Base-by-base conservation (phyloP, 2,329 filamentous ascomycete genomes). In the Cyphellophora attinorum region DNA sequence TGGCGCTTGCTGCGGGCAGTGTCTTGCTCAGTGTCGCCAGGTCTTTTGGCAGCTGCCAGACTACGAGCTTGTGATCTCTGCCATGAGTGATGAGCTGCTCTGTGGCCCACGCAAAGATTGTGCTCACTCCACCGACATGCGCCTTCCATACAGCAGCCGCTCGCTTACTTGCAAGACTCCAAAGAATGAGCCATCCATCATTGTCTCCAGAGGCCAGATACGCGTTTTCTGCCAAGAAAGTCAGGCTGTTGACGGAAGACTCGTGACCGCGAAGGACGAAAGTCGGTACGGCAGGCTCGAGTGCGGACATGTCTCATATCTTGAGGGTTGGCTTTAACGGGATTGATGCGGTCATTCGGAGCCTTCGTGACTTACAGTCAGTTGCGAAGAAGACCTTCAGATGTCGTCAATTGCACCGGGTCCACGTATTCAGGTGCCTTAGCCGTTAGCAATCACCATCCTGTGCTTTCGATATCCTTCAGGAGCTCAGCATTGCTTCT, bases 71-170 rank as follows among this genome's bases (percentile, higher is more conserved):
- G 55, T 91, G 81, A 55, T 98, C 91, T 55, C 91, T 75, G 11
- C 89, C 89, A 61, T 96, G 88, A 83, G 86, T 93, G 57, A 94
- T 81, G 38, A 96, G 63, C 47, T 72, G 80, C 41, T 82, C 75
- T n/a, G 59, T 47, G 3, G 72, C 75, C 79, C 86, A 93, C 21
- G 68, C 76, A 30, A 70, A 70, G 27, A 91, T 67, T 3, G 79
- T 83, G 11, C 96, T 67, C 17, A 96, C 78, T 13, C 84, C 74
- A 19, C 74, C 80, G 29, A 75, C 67, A 56, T 98, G 91, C 1
- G 85, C 83, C 50, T 74, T 79, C 91, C 91, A 98, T 3, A 91
- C 84, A 2, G 81, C 84, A 6, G 76, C 68, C 0, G 89, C 75
- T 19, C 91, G 73, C 66, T 93, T 88, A 33, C 79, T 83, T 16